Evolutionary conservation across 2,329 filamentous ascomycete genomes (phyloP), one percentile per base, ranked within the genome.

Genomic region (Cordyceps cicadae): DNA sequence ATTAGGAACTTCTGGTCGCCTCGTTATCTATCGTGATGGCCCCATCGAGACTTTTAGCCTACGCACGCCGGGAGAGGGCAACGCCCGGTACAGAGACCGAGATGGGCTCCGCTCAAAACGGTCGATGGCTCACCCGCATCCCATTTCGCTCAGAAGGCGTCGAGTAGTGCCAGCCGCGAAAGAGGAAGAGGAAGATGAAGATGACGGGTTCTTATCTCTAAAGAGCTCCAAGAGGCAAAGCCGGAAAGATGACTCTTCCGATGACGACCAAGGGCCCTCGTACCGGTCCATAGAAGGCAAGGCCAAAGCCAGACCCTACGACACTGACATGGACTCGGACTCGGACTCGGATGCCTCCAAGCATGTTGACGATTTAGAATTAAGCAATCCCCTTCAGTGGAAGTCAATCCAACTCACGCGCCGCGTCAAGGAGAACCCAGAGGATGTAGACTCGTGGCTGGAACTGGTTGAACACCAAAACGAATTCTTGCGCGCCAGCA

Each of bases 391-490:
- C 2, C 70, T 82, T 3, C 82, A 77, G 50, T 75, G 79, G 68
- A 81, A 75, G 61, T 85, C 84, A 15, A 77, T 87, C 0, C 77
- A 86, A 56, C 76, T 97, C 8, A 83, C 81, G 3, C 82, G 81
- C 14, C 79, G 72, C 34, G 85, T 91, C 39, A 85, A 87, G 60
- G 77, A 87, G 1, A 72, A 83, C 24, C 90, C 92, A 1, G 71
- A 79, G 6, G 83, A 95, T 67, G 77, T 89, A 21, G 76, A 85
- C 48, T 79, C 85, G 19, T 97, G 93, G 93, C 72, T 95, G 17
- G 79, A 83, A 43, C 78, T 97, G n/a, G 87, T 93, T 51, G 76
- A 85, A 8, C 86, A 96, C 63, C 93, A 97, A 73, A 85, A 91
- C 63, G 71, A 74, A 2, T 77, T 95, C 60, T 75, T 93, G 48